Base-by-base conservation (phyloP, 148 eudicot genomes). In the Amaranthus palmeri region DNA sequence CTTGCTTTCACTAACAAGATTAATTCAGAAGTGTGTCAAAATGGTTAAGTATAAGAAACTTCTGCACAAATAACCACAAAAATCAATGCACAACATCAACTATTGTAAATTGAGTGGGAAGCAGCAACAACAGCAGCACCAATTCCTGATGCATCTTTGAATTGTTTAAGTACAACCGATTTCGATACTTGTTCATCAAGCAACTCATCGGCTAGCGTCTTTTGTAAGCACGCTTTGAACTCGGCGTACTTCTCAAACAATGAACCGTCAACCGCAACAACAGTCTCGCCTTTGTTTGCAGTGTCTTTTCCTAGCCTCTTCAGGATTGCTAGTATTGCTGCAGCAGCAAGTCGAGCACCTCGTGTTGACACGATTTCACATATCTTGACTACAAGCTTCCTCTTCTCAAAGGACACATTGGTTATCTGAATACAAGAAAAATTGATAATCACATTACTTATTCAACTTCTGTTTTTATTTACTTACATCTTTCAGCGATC, bases 41-140 rank as follows among this genome's bases (percentile, higher is more conserved):
- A 11, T 17, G 41, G 17, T 44, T 58, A 25, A 57, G 10, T 3
- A 17, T 10, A 58, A 58, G 1, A 25, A 44, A 44, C 4, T 14
- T 63, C 4, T 11, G 12, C 13, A 65, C 53, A 65, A 4, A 45
- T 46, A 65, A 4, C 8, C 47, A n/a, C 54, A 49, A 65, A 66
- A 65, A 65, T 46, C 47, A 40, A 12, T 3, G 69, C 25, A 76
- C 58, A 70, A 42, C 46, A 47, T 25, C 72, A 45, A 79, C 75
- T 25, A 79, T 2, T 78, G 67, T 87, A 81, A 48, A 66, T 62
- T 2, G 97, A 91, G 79, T 88, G 87, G 14, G 97, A 84, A 63
- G 98, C 97, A 40, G 95, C 98, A 15, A 91, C 75, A 55, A 93
- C 89, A 45, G 98, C 89, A 45, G 98, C 96, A 47, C 98, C 98